Evolutionary conservation across 106 monocot species (phyloP).

Genomic region (Allium cepa): DNA sequence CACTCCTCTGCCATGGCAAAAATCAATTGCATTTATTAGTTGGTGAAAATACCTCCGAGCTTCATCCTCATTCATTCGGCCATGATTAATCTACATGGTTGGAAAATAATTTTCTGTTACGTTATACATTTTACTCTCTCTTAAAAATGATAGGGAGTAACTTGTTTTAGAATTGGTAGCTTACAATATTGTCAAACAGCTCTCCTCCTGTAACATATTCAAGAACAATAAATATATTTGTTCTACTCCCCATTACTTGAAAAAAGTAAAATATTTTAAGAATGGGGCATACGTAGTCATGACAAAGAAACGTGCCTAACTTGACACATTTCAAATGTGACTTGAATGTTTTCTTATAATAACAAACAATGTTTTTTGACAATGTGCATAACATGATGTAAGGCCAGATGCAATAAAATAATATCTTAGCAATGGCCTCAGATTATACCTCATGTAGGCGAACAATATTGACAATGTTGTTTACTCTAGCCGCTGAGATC

Average conservation of each 20-base stretch:
- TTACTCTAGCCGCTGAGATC: too few species aligned
- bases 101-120: neutral
- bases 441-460: constrained; percentile 42
- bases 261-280: too few species aligned
- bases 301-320: neutral
- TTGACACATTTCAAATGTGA: too few species aligned
- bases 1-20: constrained; percentile 86
- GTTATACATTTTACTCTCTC: neutral
- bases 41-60: constrained; percentile 82
- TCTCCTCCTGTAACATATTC: too few species aligned
- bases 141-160: neutral
- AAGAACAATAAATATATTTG: too few species aligned
- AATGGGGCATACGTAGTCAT: too few species aligned
- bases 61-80: constrained; percentile 64
- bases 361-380: too few species aligned
- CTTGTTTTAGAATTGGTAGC: neutral
- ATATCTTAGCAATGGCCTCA: neutral
- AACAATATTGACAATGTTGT: constrained; percentile 71
- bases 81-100: constrained; percentile 50
- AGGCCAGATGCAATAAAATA: too few species aligned
- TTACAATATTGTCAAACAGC: too few species aligned
- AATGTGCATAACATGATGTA: too few species aligned
- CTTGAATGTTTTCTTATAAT: too few species aligned
- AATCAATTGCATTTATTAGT: constrained; percentile 84
- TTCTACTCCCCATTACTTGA: too few species aligned